Percentiles rank a stretch among this genome's conserved stretches.
phyloP scores from a whole-genome alignment of 495 filamentous ascomycete species.

The Bathelium albidoporum region DNA sequence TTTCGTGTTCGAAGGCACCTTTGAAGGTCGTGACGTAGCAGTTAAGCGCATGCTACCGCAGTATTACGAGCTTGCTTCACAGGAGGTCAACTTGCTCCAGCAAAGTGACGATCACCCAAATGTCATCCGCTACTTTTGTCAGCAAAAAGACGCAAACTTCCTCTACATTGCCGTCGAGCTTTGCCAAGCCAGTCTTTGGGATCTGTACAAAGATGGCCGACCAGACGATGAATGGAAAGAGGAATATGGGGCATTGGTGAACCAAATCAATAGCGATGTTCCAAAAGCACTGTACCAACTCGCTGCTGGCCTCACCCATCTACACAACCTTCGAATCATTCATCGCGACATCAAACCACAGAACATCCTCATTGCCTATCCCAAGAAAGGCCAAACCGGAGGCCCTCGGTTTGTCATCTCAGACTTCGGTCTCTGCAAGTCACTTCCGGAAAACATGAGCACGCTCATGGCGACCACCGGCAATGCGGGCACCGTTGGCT shows the following conservation, averaged over 20 bases:
- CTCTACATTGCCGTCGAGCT: constrained; percentile 93
- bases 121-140: constrained; percentile 91
- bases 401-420: constrained; percentile 78
- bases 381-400: constrained; percentile 36
- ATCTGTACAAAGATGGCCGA: constrained; percentile 54
- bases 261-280: constrained; percentile 41
- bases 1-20: constrained; percentile 32
- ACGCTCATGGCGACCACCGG: constrained; percentile 91
- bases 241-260: constrained; percentile 41
- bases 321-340: constrained; percentile 88
- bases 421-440: constrained; percentile 96
- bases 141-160: constrained; percentile 79
- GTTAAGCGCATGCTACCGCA: constrained; percentile 94
- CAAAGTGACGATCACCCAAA: constrained; percentile 94
- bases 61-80: constrained; percentile 89
- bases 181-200: constrained; percentile 87
- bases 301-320: constrained; percentile 71
- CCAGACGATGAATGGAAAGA: constrained; percentile 20
- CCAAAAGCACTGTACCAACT: constrained; percentile 72
- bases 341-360: constrained; percentile 96
- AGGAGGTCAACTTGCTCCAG: constrained; percentile 79
- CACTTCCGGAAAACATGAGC: constrained; percentile 88
- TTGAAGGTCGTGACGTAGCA: constrained; percentile 71
- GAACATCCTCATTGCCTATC: constrained; percentile 72
- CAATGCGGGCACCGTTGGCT: constrained; percentile 87